Conservation (phyloP, 495 filamentous ascomycete genomes). For the Podospora pseudopauciseta region DNA sequence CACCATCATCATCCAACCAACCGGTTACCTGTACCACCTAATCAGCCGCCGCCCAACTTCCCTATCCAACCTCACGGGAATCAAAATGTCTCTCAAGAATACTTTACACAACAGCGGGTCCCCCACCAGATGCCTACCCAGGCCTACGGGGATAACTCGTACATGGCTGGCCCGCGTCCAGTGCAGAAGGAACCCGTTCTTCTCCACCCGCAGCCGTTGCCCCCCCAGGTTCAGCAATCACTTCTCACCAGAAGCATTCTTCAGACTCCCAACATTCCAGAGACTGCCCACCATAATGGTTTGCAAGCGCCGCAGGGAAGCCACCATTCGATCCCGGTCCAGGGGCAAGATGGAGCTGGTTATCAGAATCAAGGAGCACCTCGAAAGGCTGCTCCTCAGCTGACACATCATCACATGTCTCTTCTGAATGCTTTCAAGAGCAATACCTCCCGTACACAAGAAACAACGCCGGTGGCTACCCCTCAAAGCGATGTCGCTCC, state of each 20-base stretch:
- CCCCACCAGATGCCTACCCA: conserved; percentile 21
- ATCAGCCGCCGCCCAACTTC: conserved; percentile 46
- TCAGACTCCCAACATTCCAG: conserved; percentile 27
- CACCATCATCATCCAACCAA: conserved; percentile 42
- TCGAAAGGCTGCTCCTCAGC: conserved; percentile 48
- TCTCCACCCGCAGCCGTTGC: conserved; percentile 52
- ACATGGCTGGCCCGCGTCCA: conserved; percentile 25
- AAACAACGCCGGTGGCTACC: conserved; percentile 15
- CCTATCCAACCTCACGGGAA: conserved; percentile 32
- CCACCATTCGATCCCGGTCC: conserved; percentile 9
- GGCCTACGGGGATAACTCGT: conserved; percentile 28
- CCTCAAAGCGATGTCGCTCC: conserved; percentile 17
- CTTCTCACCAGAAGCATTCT: conserved; percentile 35
- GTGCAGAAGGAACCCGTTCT: conserved; percentile 42
- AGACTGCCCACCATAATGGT: conserved; percentile 35
- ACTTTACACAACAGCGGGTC: conserved; percentile 19
- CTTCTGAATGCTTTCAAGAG: conserved; percentile 63
- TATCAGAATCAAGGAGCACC: conserved; percentile 51
- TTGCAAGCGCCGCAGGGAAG: conserved; percentile 42
- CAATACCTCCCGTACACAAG: conserved; percentile 17
- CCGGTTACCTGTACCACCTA: conserved; percentile 30
- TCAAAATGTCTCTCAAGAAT: conserved; percentile 15
- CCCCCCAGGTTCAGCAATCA: conserved; percentile 47
- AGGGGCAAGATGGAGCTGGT: conserved; percentile 39
- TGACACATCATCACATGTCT: conserved; percentile 60